These are phyloP conservation scores for Physcomitrium patens DNA, from an alignment of 225 moss, liverwort and hornwort genomes.

Conservation along the genomic window DNA sequence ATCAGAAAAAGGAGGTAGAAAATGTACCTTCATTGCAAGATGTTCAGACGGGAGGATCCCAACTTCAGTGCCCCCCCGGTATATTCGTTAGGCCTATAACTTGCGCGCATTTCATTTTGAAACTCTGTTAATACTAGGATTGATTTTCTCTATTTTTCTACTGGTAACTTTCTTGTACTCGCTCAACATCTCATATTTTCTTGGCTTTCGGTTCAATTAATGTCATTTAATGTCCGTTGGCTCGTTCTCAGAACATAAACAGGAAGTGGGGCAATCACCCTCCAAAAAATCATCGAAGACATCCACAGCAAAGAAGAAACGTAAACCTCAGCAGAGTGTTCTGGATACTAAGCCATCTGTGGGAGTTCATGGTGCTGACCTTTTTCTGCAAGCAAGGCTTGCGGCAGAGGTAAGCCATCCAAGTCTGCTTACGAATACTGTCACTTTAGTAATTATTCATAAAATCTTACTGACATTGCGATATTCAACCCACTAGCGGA, in stretches of 20 bases:
- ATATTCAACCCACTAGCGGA: conserved; percentile 6
- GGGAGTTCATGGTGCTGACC: conserved; percentile 51
- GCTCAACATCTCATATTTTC: no score
- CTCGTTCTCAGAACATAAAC: no score
- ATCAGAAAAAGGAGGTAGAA: conserved; percentile 29
- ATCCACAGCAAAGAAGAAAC: no score
- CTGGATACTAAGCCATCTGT: conserved; percentile 42
- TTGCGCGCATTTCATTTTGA: background rate
- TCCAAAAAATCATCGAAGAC: no score
- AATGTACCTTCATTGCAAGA: conserved; percentile 25
- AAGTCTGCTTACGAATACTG: conserved; percentile 4
- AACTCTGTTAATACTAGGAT: background rate
- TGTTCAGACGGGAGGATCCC: conserved; percentile 23
- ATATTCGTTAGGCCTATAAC: conserved; percentile 11
- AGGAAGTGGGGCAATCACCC: no score
- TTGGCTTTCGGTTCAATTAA: no score
- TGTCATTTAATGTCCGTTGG: no score
- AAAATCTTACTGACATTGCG: background rate
- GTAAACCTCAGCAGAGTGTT: conserved; percentile 25
- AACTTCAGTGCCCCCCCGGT: conserved; percentile 31
- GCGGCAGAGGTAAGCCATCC: conserved; percentile 44
- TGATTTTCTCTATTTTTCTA: background rate
- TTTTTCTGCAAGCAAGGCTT: conserved; percentile 54
- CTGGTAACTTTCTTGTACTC: background rate
- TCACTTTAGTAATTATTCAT: no score